These are phyloP conservation scores for Trametes meyenii DNA, from an alignment of 768 basidiomycete genomes.

Conservation along the genomic window DNA sequence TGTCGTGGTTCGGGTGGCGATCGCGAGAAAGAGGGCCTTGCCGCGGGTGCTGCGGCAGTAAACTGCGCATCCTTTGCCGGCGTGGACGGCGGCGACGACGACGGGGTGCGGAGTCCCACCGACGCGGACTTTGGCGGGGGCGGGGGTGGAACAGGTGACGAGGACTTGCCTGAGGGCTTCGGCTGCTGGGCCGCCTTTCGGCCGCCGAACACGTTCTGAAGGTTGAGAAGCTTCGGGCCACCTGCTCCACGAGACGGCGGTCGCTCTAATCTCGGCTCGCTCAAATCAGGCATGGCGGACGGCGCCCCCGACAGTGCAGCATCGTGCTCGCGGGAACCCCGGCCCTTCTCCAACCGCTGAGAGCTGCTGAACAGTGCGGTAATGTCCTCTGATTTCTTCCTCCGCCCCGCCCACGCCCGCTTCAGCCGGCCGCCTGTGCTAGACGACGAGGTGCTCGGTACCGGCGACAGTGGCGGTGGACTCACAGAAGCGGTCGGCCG, in stretches of 20 bases:
- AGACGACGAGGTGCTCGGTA: slow-evolving; percentile 38
- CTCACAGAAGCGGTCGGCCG: slow-evolving; percentile 27
- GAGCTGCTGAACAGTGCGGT: slow-evolving; percentile 29
- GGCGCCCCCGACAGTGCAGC: slow-evolving; percentile 12
- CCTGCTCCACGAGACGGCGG: slow-evolving; percentile 38
- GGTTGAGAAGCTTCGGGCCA: slow-evolving; percentile 14
- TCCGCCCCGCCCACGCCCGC: slow-evolving; percentile 57
- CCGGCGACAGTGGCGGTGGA: slow-evolving; percentile 29
- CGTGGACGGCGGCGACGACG: slow-evolving; percentile 8
- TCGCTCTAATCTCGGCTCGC: slow-evolving; percentile 31
- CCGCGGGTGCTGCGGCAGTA: slow-evolving; percentile 61
- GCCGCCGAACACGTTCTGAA: slow-evolving; percentile 44
- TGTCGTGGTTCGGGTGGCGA: slow-evolving; percentile 48
- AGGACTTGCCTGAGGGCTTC: slow-evolving; percentile 14
- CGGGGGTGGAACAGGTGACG: slow-evolving; percentile 33
- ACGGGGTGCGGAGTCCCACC: neutral
- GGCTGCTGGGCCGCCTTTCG: slow-evolving; percentile 32
- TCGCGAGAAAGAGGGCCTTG: slow-evolving; percentile 37
- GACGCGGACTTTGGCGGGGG: slow-evolving; percentile 34
- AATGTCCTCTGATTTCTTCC: slow-evolving; percentile 60
- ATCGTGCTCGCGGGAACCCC: slow-evolving; percentile 1
- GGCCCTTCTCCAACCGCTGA: slow-evolving; percentile 25
- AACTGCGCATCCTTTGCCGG: slow-evolving; percentile 17
- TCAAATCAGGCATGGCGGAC: slow-evolving; percentile 20
- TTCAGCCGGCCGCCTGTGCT: slow-evolving; percentile 55